Evolutionary conservation across 768 basidiomycete genomes (phyloP).

Genomic region (Trametes cubensis): DNA sequence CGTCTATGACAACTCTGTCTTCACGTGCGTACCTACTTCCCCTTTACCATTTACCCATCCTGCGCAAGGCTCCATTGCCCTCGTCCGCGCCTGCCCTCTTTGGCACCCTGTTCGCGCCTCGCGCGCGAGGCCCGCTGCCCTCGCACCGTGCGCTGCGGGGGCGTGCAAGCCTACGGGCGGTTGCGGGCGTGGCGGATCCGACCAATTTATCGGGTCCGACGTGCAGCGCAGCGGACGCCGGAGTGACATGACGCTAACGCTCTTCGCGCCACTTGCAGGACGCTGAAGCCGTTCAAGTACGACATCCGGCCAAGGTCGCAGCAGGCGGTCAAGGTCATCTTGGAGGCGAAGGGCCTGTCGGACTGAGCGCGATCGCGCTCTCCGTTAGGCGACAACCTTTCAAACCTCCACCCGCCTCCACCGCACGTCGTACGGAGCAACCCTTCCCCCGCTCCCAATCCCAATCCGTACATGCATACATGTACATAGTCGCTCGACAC

Average conservation of each 20-base stretch:
- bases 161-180: no score
- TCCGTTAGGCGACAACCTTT: background rate
- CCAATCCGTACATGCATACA: no score
- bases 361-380: conserved; percentile 6
- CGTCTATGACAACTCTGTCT: conserved; percentile 63
- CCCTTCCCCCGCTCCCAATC: no score
- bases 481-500: no score
- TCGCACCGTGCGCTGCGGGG: background rate
- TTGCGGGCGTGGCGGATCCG: no score
- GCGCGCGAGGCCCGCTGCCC: background rate
- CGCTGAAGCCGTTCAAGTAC: conserved; percentile 53
- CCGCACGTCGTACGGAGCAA: background rate
- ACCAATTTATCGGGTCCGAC: background rate
- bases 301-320: conserved; percentile 55
- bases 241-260: background rate
- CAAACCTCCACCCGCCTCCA: background rate
- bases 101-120: no score
- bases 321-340: conserved; percentile 23
- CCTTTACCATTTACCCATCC: background rate
- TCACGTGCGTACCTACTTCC: conserved; percentile 48
- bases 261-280: conserved; percentile 35
- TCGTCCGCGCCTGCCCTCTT: no score
- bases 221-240: background rate
- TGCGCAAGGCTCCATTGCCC: no score
- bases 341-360: conserved; percentile 23